Conservation (phyloP, 2,329 filamentous ascomycete genomes). For the Colletotrichum camelliae region DNA sequence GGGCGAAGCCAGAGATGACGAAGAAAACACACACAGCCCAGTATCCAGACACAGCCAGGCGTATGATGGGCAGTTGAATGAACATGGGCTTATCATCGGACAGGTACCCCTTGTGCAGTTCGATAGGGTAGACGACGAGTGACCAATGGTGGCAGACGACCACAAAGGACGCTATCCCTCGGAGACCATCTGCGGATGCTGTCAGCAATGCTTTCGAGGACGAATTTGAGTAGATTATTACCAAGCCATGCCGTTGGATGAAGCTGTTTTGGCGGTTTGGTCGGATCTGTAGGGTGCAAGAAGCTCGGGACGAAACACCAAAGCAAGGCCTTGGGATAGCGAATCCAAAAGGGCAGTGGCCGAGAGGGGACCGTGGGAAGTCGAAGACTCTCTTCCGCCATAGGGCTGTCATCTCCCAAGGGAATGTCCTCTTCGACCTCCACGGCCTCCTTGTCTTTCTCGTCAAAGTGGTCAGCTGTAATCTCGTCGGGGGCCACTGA, state of each 20-base stretch:
- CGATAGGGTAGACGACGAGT: background rate
- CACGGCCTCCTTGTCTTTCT: background rate
- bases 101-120: constrained; percentile 1
- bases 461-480: background rate
- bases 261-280: background rate
- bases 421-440: background rate
- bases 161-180: constrained; percentile 70
- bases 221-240: background rate
- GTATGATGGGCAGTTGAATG: constrained; percentile 58
- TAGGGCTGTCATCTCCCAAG: background rate
- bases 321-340: background rate
- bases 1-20: constrained; percentile 65
- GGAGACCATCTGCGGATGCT: constrained; percentile 56
- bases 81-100: constrained; percentile 46
- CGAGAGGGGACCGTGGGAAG: background rate
- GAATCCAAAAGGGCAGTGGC: background rate
- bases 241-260: constrained; percentile 3
- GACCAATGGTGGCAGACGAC: constrained; percentile 66
- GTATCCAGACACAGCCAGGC: constrained; percentile 59
- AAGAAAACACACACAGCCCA: constrained; percentile 67
- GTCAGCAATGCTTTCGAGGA: background rate
- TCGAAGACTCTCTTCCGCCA: background rate
- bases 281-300: background rate
- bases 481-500: background rate
- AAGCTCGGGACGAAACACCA: background rate